Base-by-base conservation (phyloP, 2,329 filamentous ascomycete genomes). In the Colletotrichum noveboracense region DNA sequence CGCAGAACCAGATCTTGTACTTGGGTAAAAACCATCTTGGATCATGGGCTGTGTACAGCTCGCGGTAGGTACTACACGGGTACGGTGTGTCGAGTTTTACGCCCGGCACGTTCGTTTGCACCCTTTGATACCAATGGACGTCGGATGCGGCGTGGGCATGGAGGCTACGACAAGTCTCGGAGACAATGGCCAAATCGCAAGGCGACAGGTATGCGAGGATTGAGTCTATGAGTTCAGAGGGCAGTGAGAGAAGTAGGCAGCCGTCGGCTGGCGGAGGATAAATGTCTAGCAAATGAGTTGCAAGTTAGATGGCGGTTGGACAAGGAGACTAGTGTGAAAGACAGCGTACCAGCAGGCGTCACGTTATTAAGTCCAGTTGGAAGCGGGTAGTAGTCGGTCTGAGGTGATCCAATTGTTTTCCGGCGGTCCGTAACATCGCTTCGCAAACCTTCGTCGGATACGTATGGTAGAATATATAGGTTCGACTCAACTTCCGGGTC, bases 1-100 rank as follows among this genome's bases (percentile, higher is more conserved):
- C 95, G 75, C 92, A 91, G 81, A 98, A 96, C 96, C 96, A 98
- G 77, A 98, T 87, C 83, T 94, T 96, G 81, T 94, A 88, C 67
- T 91, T 92, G 0, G 94, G 89, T 2, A 98, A 87, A 80, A 98
- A 98, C 96, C 96, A 98, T 79, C 93, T 92, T 1, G 94, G 93
- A 77, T 97, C 90, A 82, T 97, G 94, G 24, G 92, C 89, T 56
- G 89, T 86, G 82, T 94, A 98, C 4, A 98, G 90, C 30, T 94
- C 89, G 73, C 91, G 91, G 84, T 93, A 98, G 28, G 88, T 92
- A 3, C 85, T 79, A 80, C 90, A 93, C 8, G 93, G 93, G 8
- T 88, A 88, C 0, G 93, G 87, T 2, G 88, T 87, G 2, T 84
- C 83, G 32, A 96, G 85, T 14, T 79, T 77, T 70, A 87, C 81